A percentile compares a stretch with the other conserved stretches of the same genome.
These are phyloP conservation scores for Rosa lucieae DNA, from an alignment of 306 rosid genomes.

Conservation along the genomic window DNA sequence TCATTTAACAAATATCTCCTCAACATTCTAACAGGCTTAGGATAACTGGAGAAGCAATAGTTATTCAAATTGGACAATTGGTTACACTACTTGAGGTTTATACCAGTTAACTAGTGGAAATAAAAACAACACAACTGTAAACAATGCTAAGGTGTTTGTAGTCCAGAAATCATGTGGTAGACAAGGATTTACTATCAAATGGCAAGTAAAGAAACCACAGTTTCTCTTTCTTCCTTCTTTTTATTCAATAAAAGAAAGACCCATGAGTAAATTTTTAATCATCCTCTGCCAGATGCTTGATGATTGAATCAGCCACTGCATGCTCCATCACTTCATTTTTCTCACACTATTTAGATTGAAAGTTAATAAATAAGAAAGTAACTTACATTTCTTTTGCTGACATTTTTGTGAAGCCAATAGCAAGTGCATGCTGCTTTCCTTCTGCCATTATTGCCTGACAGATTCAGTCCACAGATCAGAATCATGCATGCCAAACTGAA, in stretches of 20 bases:
- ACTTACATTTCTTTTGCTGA: slow-evolving; percentile 94
- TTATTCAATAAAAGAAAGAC: too few relatives aligned
- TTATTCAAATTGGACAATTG: neutral
- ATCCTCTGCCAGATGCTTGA: neutral
- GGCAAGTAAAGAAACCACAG: too few relatives aligned
- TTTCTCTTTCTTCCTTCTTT: too few relatives aligned
- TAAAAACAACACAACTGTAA: neutral
- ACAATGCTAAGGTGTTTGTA: neutral
- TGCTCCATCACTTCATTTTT: neutral
- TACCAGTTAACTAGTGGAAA: neutral
- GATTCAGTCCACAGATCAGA: slow-evolving; percentile 29
- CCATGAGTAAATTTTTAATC: too few relatives aligned
- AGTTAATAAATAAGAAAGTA: slow-evolving; percentile 15
- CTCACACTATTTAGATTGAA: neutral
- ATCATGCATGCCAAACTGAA: slow-evolving; percentile 5
- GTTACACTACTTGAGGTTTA: neutral
- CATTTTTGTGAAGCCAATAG: slow-evolving; percentile 96
- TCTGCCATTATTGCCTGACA: slow-evolving; percentile 99
- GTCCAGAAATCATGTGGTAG: neutral
- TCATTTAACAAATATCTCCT: neutral
- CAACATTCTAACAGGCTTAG: neutral
- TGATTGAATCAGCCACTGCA: neutral
- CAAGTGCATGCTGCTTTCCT: slow-evolving; percentile 98
- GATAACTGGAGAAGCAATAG: neutral
- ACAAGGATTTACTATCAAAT: neutral